A percentile compares a stretch with the other conserved stretches of the same genome.
Conservation (phyloP, 257 asterid species). For the Leonotis leonurus region DNA sequence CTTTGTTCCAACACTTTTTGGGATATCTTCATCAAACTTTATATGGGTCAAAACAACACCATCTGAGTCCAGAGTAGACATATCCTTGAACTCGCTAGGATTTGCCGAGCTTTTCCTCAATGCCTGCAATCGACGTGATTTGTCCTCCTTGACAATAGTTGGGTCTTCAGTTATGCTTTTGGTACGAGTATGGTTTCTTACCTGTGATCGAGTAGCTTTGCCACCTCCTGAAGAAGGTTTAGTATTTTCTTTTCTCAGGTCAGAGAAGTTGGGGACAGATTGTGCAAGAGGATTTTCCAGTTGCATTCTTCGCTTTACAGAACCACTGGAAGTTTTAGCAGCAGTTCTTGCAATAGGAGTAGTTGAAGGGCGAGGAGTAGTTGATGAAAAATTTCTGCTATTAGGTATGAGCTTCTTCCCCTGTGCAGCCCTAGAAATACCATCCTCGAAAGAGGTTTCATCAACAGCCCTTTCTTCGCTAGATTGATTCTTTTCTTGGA, state of each 20-base stretch:
- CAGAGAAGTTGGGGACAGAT: conserved; percentile 88
- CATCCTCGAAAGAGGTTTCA: conserved; percentile 32
- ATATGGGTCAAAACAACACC: conserved; percentile 42
- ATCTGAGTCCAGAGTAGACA: conserved; percentile 40
- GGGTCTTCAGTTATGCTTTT: conserved; percentile 38
- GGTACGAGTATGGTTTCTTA: conserved; percentile 39
- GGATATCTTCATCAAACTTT: conserved; percentile 40
- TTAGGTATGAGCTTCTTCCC: conserved; percentile 49
- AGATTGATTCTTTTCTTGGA: background rate
- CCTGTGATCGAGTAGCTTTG: conserved; percentile 52
- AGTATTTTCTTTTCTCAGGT: conserved; percentile 69
- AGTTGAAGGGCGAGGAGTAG: conserved; percentile 54
- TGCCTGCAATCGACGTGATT: conserved; percentile 51
- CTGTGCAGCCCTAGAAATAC: conserved; percentile 32
- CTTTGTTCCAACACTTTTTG: conserved; percentile 39
- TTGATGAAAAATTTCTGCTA: conserved; percentile 39
- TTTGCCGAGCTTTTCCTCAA: conserved; percentile 51
- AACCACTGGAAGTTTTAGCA: conserved; percentile 40
- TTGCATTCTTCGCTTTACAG: conserved; percentile 61
- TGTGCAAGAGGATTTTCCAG: conserved; percentile 79
- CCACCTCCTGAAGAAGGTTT: conserved; percentile 51
- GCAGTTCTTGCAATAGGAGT: conserved; percentile 55
- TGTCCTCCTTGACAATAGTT: conserved; percentile 37
- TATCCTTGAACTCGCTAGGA: conserved; percentile 41
- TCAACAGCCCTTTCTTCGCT: background rate